Evolutionary conservation across 2,329 filamentous ascomycete genomes (phyloP).

Genomic region (Aspergillus pseudoglaucus): DNA sequence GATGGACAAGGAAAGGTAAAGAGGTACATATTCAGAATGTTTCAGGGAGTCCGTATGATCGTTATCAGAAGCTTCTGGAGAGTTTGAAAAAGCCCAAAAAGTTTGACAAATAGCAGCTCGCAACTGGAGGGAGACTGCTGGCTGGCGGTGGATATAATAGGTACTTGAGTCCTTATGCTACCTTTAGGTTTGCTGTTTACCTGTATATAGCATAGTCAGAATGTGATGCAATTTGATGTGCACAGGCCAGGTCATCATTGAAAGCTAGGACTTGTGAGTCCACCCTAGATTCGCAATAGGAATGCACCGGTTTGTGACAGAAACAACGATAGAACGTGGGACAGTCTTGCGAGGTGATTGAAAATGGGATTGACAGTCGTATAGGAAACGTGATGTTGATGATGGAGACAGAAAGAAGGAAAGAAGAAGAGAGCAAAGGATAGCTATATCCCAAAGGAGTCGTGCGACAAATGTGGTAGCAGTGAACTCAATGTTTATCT

Average conservation of each 20-base stretch:
- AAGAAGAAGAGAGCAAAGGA: too few relatives aligned
- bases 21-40: constrained; percentile 12
- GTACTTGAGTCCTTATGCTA: not conserved
- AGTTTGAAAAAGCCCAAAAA: constrained; percentile 2
- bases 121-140: not conserved
- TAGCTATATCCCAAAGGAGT: too few relatives aligned
- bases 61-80: constrained; percentile 9
- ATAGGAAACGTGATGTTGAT: too few relatives aligned
- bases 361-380: too few relatives aligned
- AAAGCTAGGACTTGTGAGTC: not conserved
- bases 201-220: not conserved
- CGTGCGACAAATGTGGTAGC: too few relatives aligned
- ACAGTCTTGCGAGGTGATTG: too few relatives aligned
- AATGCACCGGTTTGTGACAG: too few relatives aligned
- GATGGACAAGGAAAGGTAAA: constrained; percentile 19
- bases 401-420: too few relatives aligned
- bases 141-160: not conserved
- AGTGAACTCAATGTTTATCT: too few relatives aligned
- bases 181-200: not conserved
- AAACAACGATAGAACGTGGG: too few relatives aligned
- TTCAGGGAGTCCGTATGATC: not conserved
- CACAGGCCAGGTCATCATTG: not conserved
- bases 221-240: not conserved
- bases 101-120: not conserved
- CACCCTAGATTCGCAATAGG: not conserved